These are phyloP conservation scores for Dactylorhiza incarnata DNA, from an alignment of 106 monocot species.

Conservation along the genomic window DNA sequence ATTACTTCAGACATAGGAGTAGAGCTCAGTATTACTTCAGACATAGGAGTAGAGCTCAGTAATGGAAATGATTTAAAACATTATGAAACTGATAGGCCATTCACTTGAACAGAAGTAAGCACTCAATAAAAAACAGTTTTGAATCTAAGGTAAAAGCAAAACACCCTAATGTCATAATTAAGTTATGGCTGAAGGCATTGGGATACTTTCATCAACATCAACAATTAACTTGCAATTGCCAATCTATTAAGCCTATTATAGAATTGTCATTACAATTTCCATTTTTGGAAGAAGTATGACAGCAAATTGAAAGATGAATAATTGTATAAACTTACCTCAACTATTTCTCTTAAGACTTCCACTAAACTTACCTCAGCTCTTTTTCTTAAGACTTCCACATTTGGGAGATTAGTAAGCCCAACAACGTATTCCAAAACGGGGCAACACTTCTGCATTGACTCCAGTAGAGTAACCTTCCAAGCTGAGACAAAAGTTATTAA, in stretches of 20 bases:
- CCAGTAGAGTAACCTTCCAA: constrained; percentile 81
- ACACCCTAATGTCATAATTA: background rate
- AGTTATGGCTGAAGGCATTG: background rate
- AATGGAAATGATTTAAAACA: no score
- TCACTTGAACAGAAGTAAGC: no score
- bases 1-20: no score
- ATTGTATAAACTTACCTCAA: background rate
- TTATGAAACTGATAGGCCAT: no score
- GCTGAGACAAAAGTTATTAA: constrained; percentile 23
- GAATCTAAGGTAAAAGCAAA: background rate
- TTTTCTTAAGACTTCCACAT: constrained; percentile 68
- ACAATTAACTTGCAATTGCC: background rate
- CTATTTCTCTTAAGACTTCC: no score
- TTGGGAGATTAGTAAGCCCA: constrained; percentile 52
- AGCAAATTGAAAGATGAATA: background rate
- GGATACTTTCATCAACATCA: background rate
- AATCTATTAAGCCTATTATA: background rate
- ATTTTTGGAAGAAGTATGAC: background rate
- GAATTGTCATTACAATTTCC: background rate
- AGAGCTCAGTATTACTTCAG: no score
- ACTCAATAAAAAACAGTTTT: no score
- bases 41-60: no score
- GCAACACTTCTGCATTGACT: constrained; percentile 89
- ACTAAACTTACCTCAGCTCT: constrained; percentile 75
- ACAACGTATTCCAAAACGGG: constrained; percentile 70